Conservation (phyloP, 2,329 filamentous ascomycete species). For the Penicillium sp. region DNA sequence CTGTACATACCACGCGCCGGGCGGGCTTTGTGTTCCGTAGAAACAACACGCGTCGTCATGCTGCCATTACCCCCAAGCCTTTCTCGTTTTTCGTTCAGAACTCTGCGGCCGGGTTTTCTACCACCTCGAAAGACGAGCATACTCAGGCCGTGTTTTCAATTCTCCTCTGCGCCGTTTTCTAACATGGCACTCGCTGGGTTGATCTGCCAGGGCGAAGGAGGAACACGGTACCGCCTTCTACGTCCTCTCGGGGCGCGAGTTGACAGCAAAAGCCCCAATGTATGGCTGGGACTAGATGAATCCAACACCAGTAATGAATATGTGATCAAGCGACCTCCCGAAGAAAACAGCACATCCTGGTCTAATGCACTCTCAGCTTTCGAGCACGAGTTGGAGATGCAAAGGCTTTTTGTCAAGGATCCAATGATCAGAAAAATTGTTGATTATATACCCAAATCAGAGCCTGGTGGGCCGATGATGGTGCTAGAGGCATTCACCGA, state of each 20-base stretch:
- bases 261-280: slow-evolving; percentile 7
- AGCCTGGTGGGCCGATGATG: slow-evolving; percentile 17
- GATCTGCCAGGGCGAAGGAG: slow-evolving; percentile 11
- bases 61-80: too few species aligned
- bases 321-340: slow-evolving; percentile 15
- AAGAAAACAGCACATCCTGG: not conserved
- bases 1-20: too few species aligned
- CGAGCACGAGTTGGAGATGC: slow-evolving; percentile 16
- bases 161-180: slow-evolving; percentile 8
- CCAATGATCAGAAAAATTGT: slow-evolving; percentile 15
- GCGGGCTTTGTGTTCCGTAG: too few species aligned
- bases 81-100: too few species aligned
- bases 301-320: slow-evolving; percentile 9
- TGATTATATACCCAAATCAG: slow-evolving; percentile 15
- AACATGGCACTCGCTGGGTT: slow-evolving; percentile 9
- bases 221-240: slow-evolving; percentile 14
- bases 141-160: not conserved
- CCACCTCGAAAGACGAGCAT: too few species aligned
- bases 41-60: too few species aligned
- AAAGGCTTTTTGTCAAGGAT: slow-evolving; percentile 15
- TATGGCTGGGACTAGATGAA: slow-evolving; percentile 14
- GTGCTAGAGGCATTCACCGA: slow-evolving; percentile 17
- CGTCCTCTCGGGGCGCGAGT: slow-evolving; percentile 13
- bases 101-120: too few species aligned
- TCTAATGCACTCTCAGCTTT: slow-evolving; percentile 11